A percentile compares a stretch with the other conserved stretches of the same genome.
phyloP scores from a whole-genome alignment of 2,329 filamentous ascomycete genomes.

The Fusarium sp. region DNA sequence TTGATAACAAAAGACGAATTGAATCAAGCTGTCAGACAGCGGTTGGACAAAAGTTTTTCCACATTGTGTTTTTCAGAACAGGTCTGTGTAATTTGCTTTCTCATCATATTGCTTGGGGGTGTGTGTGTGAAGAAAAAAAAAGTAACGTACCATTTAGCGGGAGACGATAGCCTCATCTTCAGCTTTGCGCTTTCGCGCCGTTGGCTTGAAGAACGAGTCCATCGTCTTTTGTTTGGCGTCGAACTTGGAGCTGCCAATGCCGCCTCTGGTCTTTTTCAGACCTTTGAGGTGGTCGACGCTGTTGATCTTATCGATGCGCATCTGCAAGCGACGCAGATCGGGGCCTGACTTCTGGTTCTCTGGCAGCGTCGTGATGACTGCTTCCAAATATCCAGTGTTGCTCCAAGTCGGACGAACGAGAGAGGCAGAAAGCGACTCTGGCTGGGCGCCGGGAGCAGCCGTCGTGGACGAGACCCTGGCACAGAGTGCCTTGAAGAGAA shows the following conservation, averaged over 20 bases:
- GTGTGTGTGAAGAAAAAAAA: constrained; percentile 31
- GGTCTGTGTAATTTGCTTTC: constrained; percentile 82
- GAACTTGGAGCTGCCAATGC: constrained; percentile 83
- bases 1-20: constrained; percentile 43
- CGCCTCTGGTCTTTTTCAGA: constrained; percentile 85
- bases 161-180: constrained; percentile 42
- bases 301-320: constrained; percentile 75
- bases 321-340: constrained; percentile 41
- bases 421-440: constrained; percentile 25
- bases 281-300: constrained; percentile 79
- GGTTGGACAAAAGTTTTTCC: constrained; percentile 84
- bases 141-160: constrained; percentile 58
- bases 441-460: constrained; percentile 33
- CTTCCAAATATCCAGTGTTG: constrained; percentile 68
- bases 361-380: constrained; percentile 33
- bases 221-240: constrained; percentile 84
- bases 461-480: constrained; percentile 60
- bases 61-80: constrained; percentile 82
- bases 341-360: background rate
- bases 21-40: constrained; percentile 77
- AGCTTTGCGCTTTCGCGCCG: constrained; percentile 47
- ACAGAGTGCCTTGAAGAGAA: constrained; percentile 76
- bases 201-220: constrained; percentile 79
- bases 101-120: constrained; percentile 73
- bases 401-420: constrained; percentile 60